Evolutionary conservation across 2,329 filamentous ascomycete genomes (phyloP), one percentile per base, ranked within the genome.

Genomic region (Ampelomyces quisqualis): DNA sequence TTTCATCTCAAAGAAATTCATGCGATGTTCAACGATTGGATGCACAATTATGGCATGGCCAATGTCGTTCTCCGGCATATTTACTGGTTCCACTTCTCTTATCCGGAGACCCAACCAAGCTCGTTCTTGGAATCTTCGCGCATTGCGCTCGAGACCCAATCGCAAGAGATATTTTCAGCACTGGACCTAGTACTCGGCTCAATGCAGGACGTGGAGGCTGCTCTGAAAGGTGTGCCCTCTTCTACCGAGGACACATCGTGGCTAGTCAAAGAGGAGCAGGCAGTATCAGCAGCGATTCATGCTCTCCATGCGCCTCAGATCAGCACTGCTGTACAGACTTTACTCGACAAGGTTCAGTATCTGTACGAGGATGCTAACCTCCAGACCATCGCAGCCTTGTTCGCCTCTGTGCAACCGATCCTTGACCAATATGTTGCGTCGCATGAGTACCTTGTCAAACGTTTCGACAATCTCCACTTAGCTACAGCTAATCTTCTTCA

Each of bases 151-250:
- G 58, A 75, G 13, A 62, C 69, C 0, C 77, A 90, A 30, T 78
- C 82, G 28, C 69, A 76, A 10, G 72, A 76, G 3, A 67, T 89
- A 2, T 78, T 87, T 24, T 77, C 69, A 1, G 73, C 86, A n/a
- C 79, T 85, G 32, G 87, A 95, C 65, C 80, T 81, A 34, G 79
- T 91, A 19, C 80, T 96, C 2, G 85, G 91, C 23, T 84, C 86
- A 1, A 77, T 95, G 33, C 89, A 96, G 64, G 81, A 84, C 49
- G 77, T 86, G 31, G 79, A 81, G 43, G 79, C 79, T 45, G 70
- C 75, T 2, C 70, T 81, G 7, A 67, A 72, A 8, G 72, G 73
- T 3, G 69, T 84, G 2, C 82, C 85, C 1, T 62, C 68, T 4
- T 79, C 83, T 1, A 73, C 74, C 1, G 82, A 88, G 22, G 80